phyloP scores from a whole-genome alignment of 225 moss, liverwort and hornwort genomes.

The Marchantia paleacea region DNA sequence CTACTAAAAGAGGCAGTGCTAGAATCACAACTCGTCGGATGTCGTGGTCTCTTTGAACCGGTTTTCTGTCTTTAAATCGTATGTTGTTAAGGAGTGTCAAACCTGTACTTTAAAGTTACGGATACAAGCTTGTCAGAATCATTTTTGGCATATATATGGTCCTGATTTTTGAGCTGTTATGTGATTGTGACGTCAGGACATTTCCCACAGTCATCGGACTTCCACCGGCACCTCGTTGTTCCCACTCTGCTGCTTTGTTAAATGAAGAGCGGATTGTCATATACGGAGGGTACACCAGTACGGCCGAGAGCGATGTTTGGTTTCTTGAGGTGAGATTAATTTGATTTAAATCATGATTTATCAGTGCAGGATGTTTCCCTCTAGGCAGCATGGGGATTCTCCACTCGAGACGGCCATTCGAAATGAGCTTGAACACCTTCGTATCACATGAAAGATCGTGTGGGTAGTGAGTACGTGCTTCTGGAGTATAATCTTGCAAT shows the following conservation, averaged over 20 bases:
- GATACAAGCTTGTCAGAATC: too few species aligned
- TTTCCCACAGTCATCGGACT: constrained; percentile 40
- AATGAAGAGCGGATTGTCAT: constrained; percentile 44
- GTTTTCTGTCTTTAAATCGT: too few species aligned
- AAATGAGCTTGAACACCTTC: neutral
- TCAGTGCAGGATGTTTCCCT: neutral
- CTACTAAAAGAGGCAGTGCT: too few species aligned
- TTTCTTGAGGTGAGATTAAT: constrained; percentile 46
- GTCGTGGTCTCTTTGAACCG: too few species aligned
- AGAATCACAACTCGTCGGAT: too few species aligned
- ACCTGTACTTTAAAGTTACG: too few species aligned
- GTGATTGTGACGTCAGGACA: constrained; percentile 7
- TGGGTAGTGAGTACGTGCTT: neutral
- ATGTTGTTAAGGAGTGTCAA: too few species aligned
- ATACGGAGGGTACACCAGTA: constrained; percentile 39
- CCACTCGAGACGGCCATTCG: neutral
- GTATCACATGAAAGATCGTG: neutral
- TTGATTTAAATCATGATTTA: neutral
- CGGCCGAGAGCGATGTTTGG: constrained; percentile 45
- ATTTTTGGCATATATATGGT: too few species aligned
- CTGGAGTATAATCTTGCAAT: neutral
- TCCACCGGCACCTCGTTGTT: constrained; percentile 46
- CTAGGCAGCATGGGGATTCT: neutral
- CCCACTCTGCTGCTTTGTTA: constrained; percentile 46
- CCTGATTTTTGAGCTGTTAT: too few species aligned